Evolutionary conservation across 352 stramenopile species (phyloP).

Genomic region (Globisporangium radiosum): DNA sequence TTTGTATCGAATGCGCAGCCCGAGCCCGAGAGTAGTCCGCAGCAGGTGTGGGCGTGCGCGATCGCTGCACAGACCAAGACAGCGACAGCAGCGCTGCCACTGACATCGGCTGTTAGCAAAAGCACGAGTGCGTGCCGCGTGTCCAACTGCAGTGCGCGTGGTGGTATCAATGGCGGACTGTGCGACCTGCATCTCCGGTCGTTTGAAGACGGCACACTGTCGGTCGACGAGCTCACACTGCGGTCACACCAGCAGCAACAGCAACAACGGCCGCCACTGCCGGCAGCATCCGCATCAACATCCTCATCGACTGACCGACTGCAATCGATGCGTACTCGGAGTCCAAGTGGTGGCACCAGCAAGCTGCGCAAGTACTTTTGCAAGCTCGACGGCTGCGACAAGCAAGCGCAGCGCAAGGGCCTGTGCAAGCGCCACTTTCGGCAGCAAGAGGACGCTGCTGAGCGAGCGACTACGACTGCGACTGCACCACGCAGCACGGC

Average conservation of each 20-base stretch:
- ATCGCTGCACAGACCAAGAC: conserved; percentile 8
- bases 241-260: conserved; percentile 22
- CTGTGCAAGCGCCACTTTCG: conserved; percentile 65
- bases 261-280: conserved; percentile 8
- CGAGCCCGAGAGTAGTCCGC: conserved; percentile 12
- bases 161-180: conserved; percentile 24
- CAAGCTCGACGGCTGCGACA: conserved; percentile 48
- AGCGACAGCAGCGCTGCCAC: neutral
- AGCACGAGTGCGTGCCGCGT: conserved; percentile 30
- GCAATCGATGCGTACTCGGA: neutral
- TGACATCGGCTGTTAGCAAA: conserved; percentile 2
- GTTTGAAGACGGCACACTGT: conserved; percentile 43
- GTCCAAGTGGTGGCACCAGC: conserved; percentile 5
- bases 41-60: conserved; percentile 9
- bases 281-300: conserved; percentile 6
- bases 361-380: conserved; percentile 65
- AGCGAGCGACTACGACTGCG: neutral
- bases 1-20: conserved; percentile 16
- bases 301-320: neutral
- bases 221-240: conserved; percentile 55
- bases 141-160: conserved; percentile 21
- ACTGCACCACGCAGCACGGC: neutral
- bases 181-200: conserved; percentile 41
- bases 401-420: conserved; percentile 54
- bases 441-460: conserved; percentile 22